Conservation (phyloP, 2,329 filamentous ascomycete genomes). For the Aspergillus melleus region DNA sequence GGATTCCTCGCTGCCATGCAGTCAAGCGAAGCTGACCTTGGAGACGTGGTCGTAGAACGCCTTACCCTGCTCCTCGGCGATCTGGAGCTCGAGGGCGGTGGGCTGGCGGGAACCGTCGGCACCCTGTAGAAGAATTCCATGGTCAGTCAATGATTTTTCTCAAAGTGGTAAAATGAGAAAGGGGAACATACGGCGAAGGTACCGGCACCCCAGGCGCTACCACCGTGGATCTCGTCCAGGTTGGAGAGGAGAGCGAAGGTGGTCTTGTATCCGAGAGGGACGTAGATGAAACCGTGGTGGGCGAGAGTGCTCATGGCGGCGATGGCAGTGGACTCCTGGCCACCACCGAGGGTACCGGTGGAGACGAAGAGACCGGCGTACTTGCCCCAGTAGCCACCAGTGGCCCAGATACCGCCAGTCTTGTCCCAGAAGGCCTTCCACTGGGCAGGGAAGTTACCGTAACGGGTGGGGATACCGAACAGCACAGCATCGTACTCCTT, state of each 20-base stretch:
- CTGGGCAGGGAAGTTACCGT: slow-evolving; percentile 95
- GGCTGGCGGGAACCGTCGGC: slow-evolving; percentile 84
- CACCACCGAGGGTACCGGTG: slow-evolving; percentile 80
- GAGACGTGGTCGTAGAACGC: slow-evolving; percentile 74
- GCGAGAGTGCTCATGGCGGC: slow-evolving; percentile 78
- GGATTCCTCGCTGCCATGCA: slow-evolving; percentile 60
- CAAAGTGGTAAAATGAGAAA: neutral
- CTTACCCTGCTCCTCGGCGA: slow-evolving; percentile 83
- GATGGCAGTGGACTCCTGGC: slow-evolving; percentile 86
- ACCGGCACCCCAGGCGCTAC: slow-evolving; percentile 88
- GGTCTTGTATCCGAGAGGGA: slow-evolving; percentile 91
- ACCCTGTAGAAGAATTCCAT: slow-evolving; percentile 36
- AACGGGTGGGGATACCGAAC: slow-evolving; percentile 91
- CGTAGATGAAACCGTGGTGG: slow-evolving; percentile 94
- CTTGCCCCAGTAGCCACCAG: slow-evolving; percentile 80
- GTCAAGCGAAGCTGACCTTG: slow-evolving; percentile 74
- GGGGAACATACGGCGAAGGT: slow-evolving; percentile 68
- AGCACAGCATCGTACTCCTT: slow-evolving; percentile 84
- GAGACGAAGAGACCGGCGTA: slow-evolving; percentile 88
- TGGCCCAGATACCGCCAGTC: slow-evolving; percentile 80
- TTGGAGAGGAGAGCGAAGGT: slow-evolving; percentile 70
- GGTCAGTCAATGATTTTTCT: neutral
- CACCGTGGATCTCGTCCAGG: slow-evolving; percentile 78
- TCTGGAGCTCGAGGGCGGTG: slow-evolving; percentile 68
- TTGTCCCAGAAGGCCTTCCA: slow-evolving; percentile 87